phyloP scores from a whole-genome alignment of 108 stramenopile genomes.

The Chaetoceros tenuissimus region DNA sequence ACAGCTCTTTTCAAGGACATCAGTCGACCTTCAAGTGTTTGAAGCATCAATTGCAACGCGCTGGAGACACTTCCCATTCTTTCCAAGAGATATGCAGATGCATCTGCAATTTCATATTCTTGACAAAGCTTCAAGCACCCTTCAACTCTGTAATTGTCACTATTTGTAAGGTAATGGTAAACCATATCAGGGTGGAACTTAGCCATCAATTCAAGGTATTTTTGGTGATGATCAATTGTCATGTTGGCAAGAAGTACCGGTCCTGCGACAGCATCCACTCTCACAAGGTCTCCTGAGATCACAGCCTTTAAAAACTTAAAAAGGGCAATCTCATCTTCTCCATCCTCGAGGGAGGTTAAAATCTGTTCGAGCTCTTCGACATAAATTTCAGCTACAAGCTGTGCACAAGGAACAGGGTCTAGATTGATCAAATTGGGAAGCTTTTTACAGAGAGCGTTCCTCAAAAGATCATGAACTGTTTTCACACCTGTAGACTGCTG shows the following conservation, averaged over 20 bases:
- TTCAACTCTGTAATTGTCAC: slow-evolving; percentile 69
- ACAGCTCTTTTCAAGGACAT: slow-evolving; percentile 55
- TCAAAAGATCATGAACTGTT: slow-evolving; percentile 10
- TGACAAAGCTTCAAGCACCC: slow-evolving; percentile 79
- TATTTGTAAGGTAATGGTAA: slow-evolving; percentile 65
- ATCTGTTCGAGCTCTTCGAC: slow-evolving; percentile 64
- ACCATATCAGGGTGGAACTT: slow-evolving; percentile 69
- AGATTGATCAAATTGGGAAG: slow-evolving; percentile 48
- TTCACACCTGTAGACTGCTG: slow-evolving; percentile 7
- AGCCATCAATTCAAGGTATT: slow-evolving; percentile 58
- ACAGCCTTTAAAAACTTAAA: slow-evolving; percentile 58
- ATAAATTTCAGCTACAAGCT: slow-evolving; percentile 62
- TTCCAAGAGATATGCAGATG: slow-evolving; percentile 85
- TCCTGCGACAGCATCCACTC: slow-evolving; percentile 49
- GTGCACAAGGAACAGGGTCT: slow-evolving; percentile 45
- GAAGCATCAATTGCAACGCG: slow-evolving; percentile 76
- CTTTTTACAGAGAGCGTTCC: slow-evolving; percentile 32
- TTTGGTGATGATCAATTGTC: slow-evolving; percentile 54
- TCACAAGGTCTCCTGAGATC: slow-evolving; percentile 49
- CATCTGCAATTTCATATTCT: slow-evolving; percentile 76
- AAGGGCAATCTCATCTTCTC: slow-evolving; percentile 17
- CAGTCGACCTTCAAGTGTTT: slow-evolving; percentile 62
- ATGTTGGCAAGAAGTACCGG: slow-evolving; percentile 57
- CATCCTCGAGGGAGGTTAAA: slow-evolving; percentile 24
- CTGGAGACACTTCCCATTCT: slow-evolving; percentile 80